These are phyloP conservation scores for Hagleromyces aurorensis DNA, from an alignment of 805 yeast genomes.

Conservation along the genomic window DNA sequence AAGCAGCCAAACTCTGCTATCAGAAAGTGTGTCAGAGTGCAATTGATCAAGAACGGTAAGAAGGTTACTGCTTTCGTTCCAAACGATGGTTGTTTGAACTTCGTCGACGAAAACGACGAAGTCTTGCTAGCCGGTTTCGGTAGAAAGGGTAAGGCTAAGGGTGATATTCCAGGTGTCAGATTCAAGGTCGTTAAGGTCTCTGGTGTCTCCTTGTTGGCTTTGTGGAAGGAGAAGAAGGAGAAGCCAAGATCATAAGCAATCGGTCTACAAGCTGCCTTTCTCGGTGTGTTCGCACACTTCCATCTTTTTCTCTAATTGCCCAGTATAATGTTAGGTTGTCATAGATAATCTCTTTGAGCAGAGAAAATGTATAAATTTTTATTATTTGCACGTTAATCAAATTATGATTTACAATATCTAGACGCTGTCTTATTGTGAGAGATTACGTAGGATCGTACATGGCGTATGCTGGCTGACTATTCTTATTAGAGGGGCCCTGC, in stretches of 20 bases:
- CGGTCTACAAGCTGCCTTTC: no score
- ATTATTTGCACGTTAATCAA: no score
- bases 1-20: conserved; percentile 99
- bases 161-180: conserved; percentile 99
- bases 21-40: conserved; percentile 99
- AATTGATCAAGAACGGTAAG: conserved; percentile 99
- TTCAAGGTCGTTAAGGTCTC: conserved; percentile 99
- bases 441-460: no score
- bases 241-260: conserved; percentile 94
- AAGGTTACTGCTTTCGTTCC: conserved; percentile 99
- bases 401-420: no score
- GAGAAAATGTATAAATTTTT: no score
- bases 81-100: conserved; percentile 99
- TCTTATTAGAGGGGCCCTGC: no score
- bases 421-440: no score
- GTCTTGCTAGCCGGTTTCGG: conserved; percentile 99
- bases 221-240: conserved; percentile 99
- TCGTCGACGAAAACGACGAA: conserved; percentile 99
- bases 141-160: conserved; percentile 99
- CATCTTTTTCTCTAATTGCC: no score
- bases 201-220: conserved; percentile 98
- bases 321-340: no score
- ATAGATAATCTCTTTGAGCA: no score
- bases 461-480: no score
- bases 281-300: no score